Conservation (phyloP, 176 grass and related monocot genomes). For the Avena insularis region DNA sequence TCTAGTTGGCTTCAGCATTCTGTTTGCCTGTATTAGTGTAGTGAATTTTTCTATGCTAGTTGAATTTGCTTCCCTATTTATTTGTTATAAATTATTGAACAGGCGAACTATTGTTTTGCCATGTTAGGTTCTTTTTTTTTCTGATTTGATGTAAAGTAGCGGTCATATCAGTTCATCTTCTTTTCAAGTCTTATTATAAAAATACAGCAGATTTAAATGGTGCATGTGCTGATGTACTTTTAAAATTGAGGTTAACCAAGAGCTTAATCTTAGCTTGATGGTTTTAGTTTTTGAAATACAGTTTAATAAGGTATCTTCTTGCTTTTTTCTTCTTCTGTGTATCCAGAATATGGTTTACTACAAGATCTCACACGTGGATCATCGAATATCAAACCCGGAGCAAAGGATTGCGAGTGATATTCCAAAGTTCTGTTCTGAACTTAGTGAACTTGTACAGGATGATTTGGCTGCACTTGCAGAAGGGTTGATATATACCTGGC, state of each 20-base stretch:
- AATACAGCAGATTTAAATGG: constrained; percentile 26
- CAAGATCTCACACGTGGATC: constrained; percentile 97
- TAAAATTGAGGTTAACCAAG: background rate
- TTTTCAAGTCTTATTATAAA: constrained; percentile 22
- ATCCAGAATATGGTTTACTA: constrained; percentile 99
- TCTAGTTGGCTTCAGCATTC: constrained; percentile 25
- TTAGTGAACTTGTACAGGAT: constrained; percentile 97
- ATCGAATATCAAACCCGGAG: constrained; percentile 87
- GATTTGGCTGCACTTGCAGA: constrained; percentile 93
- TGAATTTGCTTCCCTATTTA: background rate
- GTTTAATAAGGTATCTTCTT: constrained; percentile 28
- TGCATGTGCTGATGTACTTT: constrained; percentile 25
- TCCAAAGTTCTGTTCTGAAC: constrained; percentile 93
- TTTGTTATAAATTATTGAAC: background rate
- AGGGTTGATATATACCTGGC: constrained; percentile 93
- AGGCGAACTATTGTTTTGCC: constrained; percentile 27
- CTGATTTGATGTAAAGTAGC: constrained; percentile 30
- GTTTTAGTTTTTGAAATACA: constrained; percentile 19
- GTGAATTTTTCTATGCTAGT: constrained; percentile 1
- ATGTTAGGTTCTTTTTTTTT: constrained; percentile 28
- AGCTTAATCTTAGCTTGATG: constrained; percentile 23
- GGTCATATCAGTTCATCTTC: constrained; percentile 9
- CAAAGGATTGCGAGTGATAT: constrained; percentile 98
- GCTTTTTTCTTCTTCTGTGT: constrained; percentile 43
- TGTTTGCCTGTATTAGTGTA: background rate